Evolutionary conservation across 495 filamentous ascomycete species (phyloP).

Genomic region (Neurospora africana): DNA sequence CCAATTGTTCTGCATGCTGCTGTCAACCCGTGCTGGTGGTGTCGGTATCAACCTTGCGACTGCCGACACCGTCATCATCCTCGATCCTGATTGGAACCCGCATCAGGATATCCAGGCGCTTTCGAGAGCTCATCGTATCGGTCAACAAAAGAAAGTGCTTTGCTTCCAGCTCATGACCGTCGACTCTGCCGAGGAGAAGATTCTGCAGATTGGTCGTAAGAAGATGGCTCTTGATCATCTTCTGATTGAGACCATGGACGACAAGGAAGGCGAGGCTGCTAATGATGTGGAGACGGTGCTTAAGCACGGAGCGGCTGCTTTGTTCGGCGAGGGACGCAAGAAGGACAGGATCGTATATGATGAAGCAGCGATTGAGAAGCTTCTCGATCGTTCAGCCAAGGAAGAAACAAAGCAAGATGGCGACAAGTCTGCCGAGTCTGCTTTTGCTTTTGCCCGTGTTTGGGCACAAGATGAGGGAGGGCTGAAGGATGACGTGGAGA

Average conservation of each 20-base stretch:
- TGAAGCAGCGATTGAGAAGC: constrained; percentile 64
- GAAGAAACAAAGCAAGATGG: constrained; percentile 55
- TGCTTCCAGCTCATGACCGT: constrained; percentile 92
- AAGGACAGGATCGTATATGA: constrained; percentile 66
- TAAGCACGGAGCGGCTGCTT: constrained; percentile 71
- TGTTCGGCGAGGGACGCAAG: constrained; percentile 69
- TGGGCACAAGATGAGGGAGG: constrained; percentile 72
- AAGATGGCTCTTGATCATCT: constrained; percentile 92
- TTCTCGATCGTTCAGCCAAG: constrained; percentile 74
- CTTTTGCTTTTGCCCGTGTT: constrained; percentile 84
- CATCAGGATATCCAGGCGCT: constrained; percentile 96
- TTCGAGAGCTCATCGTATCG: constrained; percentile 89
- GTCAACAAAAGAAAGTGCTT: constrained; percentile 88
- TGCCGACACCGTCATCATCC: constrained; percentile 95
- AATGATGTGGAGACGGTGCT: constrained; percentile 82
- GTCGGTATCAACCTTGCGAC: constrained; percentile 97
- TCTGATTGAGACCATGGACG: constrained; percentile 81
- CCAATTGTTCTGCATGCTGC: constrained; percentile 72
- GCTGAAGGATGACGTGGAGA: constrained; percentile 46
- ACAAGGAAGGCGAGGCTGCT: constrained; percentile 55
- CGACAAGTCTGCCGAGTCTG: constrained; percentile 53
- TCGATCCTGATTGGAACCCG: constrained; percentile 97
- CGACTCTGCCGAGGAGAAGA: constrained; percentile 83
- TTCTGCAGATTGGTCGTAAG: constrained; percentile 89
- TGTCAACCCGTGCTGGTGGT: constrained; percentile 89